These are phyloP conservation scores for Tanacetum coccineum DNA, from an alignment of 129 eudicot species.

Conservation along the genomic window DNA sequence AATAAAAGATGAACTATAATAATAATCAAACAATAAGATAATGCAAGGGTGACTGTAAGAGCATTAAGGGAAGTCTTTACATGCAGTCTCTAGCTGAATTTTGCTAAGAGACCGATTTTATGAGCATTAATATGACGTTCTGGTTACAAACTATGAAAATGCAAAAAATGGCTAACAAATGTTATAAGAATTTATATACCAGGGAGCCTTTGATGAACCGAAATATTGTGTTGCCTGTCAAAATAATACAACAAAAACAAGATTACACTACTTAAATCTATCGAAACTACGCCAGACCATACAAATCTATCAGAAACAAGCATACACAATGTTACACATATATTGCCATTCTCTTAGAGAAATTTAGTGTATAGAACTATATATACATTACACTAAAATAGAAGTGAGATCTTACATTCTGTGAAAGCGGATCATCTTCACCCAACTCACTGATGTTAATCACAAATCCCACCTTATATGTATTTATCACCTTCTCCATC, in stretches of 20 bases:
- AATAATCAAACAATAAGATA: constrained; percentile 9
- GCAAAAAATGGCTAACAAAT: neutral
- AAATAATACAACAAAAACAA: constrained; percentile 16
- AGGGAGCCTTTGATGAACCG: constrained; percentile 39
- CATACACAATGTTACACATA: constrained; percentile 8
- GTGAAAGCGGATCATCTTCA: constrained; percentile 51
- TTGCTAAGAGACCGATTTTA: too few relatives aligned
- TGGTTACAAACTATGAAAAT: too few relatives aligned
- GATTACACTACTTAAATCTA: constrained; percentile 10
- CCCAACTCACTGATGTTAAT: constrained; percentile 57
- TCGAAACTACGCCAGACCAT: neutral
- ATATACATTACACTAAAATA: neutral
- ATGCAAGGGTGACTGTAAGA: neutral
- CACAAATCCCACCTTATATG: constrained; percentile 44
- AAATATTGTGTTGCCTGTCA: constrained; percentile 55
- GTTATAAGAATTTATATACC: constrained; percentile 36
- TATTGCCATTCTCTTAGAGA: neutral
- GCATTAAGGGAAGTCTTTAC: too few relatives aligned
- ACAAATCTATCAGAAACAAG: neutral
- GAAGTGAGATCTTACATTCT: constrained; percentile 43
- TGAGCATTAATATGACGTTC: too few relatives aligned
- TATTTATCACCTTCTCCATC: constrained; percentile 47
- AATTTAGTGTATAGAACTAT: neutral
- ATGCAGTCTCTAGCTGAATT: too few relatives aligned
- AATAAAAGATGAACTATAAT: neutral